Conservation (phyloP, 441 rosid genomes). For the California macrophylla region DNA sequence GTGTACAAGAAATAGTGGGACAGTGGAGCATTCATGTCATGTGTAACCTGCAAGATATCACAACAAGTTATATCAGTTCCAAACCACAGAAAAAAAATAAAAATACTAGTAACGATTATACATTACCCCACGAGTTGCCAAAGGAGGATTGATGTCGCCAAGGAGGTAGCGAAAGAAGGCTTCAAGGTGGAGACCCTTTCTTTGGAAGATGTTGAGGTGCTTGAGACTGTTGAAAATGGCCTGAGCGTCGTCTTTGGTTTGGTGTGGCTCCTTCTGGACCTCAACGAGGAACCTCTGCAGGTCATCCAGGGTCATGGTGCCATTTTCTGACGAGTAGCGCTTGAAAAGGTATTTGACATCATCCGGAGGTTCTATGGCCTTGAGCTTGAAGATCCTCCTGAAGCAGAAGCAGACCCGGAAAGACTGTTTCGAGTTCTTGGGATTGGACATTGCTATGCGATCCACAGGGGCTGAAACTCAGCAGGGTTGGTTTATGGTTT, state of each 20-base stretch:
- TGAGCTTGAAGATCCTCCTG: constrained; percentile 43
- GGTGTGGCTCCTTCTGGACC: constrained; percentile 32
- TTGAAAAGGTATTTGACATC: constrained; percentile 39
- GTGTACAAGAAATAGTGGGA: constrained; percentile 76
- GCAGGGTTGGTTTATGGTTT: not conserved
- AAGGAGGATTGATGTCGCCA: constrained; percentile 50
- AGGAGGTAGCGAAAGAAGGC: constrained; percentile 48
- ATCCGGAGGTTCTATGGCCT: constrained; percentile 42
- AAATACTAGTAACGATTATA: not conserved
- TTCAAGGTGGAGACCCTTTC: constrained; percentile 46
- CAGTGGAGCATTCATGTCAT: constrained; percentile 59
- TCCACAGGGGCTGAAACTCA: not conserved
- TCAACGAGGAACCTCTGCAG: constrained; percentile 36
- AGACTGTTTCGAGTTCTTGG: constrained; percentile 30
- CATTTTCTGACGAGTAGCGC: constrained; percentile 35
- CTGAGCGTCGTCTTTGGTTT: constrained; percentile 34
- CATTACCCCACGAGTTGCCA: constrained; percentile 30
- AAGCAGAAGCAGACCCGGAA: constrained; percentile 48
- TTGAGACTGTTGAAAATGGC: constrained; percentile 37
- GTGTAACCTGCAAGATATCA: constrained; percentile 41
- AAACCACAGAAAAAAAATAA: not conserved
- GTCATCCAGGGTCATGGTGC: constrained; percentile 48
- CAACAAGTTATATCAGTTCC: not conserved
- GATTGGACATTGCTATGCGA: not conserved
- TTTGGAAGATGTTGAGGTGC: constrained; percentile 42